Conservation (phyloP, 345 rosid genomes). For the Dimocarpus longan region DNA sequence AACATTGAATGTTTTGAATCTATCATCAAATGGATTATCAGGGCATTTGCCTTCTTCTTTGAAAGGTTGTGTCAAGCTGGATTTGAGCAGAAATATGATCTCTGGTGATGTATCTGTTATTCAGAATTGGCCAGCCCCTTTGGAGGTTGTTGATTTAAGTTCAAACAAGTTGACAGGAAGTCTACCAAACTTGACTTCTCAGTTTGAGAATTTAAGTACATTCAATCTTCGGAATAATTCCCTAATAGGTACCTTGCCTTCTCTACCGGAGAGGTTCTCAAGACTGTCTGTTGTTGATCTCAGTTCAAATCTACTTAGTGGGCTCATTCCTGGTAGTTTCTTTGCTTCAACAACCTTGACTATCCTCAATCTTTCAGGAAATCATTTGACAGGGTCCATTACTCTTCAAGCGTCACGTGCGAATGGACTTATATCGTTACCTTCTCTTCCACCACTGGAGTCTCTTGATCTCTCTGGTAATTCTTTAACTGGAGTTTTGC, state of each 20-base stretch:
- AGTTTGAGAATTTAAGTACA: slow-evolving; percentile 49
- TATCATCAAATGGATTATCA: slow-evolving; percentile 70
- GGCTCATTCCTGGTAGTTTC: slow-evolving; percentile 62
- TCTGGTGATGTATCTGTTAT: slow-evolving; percentile 60
- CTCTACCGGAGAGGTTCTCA: slow-evolving; percentile 45
- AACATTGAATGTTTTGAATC: slow-evolving; percentile 65
- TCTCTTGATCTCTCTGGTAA: slow-evolving; percentile 89
- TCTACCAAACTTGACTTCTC: slow-evolving; percentile 62
- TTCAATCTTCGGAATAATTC: slow-evolving; percentile 70
- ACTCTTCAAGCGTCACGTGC: slow-evolving; percentile 57
- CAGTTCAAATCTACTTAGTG: slow-evolving; percentile 69
- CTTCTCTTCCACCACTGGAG: slow-evolving; percentile 57
- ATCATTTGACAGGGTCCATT: slow-evolving; percentile 69
- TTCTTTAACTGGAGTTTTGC: slow-evolving; percentile 62
- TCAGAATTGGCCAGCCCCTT: slow-evolving; percentile 65
- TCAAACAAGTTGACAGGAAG: slow-evolving; percentile 76
- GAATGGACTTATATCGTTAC: slow-evolving; percentile 56
- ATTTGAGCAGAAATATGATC: slow-evolving; percentile 76
- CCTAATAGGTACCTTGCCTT: slow-evolving; percentile 64
- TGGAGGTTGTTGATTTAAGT: slow-evolving; percentile 80
- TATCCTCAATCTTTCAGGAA: slow-evolving; percentile 79
- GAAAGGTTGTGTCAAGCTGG: slow-evolving; percentile 48
- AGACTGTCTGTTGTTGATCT: slow-evolving; percentile 68
- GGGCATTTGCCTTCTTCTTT: slow-evolving; percentile 65
- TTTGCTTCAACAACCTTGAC: slow-evolving; percentile 57